These are phyloP conservation scores for Ascochyta pisi DNA, from an alignment of 2,329 filamentous ascomycete species.

Conservation along the genomic window DNA sequence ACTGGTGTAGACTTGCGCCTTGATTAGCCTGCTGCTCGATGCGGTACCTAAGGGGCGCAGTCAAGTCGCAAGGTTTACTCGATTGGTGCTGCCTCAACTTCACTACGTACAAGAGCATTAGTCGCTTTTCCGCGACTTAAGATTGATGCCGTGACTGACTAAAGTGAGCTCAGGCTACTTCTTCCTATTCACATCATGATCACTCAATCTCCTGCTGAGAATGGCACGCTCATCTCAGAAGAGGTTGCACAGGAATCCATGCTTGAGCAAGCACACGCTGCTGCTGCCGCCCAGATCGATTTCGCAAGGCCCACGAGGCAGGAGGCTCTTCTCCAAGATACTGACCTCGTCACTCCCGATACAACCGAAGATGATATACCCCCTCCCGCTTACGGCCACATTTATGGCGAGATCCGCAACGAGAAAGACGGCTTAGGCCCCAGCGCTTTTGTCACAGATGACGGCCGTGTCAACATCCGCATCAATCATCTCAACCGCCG, in stretches of 20 bases:
- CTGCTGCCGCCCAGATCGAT: constrained; percentile 17
- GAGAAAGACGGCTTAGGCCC: constrained; percentile 40
- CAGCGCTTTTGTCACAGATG: constrained; percentile 55
- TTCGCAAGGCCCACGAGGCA: constrained; percentile 30
- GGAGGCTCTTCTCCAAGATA: constrained; percentile 28
- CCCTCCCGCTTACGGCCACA: constrained; percentile 42
- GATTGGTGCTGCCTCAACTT: too few species aligned
- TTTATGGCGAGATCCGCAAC: constrained; percentile 40
- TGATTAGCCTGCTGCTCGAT: too few species aligned
- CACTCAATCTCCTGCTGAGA: too few species aligned
- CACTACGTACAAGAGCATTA: too few species aligned
- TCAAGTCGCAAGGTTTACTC: too few species aligned
- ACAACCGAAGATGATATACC: constrained; percentile 30
- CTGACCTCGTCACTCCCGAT: constrained; percentile 28
- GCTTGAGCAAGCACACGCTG: background rate
- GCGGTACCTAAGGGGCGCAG: too few species aligned
- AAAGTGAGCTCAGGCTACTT: too few species aligned
- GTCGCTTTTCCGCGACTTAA: too few species aligned
- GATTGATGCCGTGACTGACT: too few species aligned
- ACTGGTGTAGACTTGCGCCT: too few species aligned
- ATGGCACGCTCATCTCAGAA: background rate
- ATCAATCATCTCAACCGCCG: constrained; percentile 33
- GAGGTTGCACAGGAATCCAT: background rate
- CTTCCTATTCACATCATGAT: too few species aligned
- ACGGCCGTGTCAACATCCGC: constrained; percentile 38